Percentiles rank a stretch among this genome's conserved stretches.
Conservation (phyloP, 2,329 filamentous ascomycete species). For the Exophiala mesophila region DNA sequence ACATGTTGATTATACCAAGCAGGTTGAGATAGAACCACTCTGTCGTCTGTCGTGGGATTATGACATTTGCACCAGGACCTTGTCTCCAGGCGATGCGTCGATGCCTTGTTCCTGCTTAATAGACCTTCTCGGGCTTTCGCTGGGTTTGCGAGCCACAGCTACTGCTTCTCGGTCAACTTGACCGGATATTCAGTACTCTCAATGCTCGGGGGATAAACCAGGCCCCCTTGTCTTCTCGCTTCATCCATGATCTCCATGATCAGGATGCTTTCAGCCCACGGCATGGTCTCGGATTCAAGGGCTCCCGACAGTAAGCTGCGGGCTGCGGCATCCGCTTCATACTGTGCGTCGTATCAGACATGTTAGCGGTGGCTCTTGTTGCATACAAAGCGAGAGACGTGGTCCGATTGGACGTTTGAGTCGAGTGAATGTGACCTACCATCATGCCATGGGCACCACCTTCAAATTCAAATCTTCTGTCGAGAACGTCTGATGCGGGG, state of each 20-base stretch:
- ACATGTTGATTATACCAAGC: no score
- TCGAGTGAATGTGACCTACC: no score
- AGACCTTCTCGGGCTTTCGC: no score
- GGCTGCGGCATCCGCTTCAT: conserved; percentile 24
- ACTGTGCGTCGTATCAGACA: conserved; percentile 3
- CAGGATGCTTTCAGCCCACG: conserved; percentile 72
- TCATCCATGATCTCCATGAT: conserved; percentile 82
- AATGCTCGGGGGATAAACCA: conserved; percentile 62
- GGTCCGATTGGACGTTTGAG: no score
- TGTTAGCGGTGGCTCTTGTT: not conserved
- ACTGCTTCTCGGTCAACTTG: conserved; percentile 30
- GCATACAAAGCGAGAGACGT: no score
- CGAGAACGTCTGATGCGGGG: conserved; percentile 34
- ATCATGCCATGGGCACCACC: conserved; percentile 22
- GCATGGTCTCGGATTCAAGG: conserved; percentile 72
- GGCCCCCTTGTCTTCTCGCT: conserved; percentile 58
- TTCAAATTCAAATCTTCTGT: conserved; percentile 19
- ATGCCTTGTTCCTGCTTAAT: no score
- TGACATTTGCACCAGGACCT: no score
- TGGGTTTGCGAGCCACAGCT: no score
- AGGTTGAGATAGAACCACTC: no score
- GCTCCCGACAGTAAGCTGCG: conserved; percentile 50
- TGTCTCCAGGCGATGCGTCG: no score
- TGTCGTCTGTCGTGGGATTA: no score
- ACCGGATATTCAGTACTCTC: conserved; percentile 56